Conservation (phyloP, 306 rosid genomes). For the Hippophae tibetana region DNA sequence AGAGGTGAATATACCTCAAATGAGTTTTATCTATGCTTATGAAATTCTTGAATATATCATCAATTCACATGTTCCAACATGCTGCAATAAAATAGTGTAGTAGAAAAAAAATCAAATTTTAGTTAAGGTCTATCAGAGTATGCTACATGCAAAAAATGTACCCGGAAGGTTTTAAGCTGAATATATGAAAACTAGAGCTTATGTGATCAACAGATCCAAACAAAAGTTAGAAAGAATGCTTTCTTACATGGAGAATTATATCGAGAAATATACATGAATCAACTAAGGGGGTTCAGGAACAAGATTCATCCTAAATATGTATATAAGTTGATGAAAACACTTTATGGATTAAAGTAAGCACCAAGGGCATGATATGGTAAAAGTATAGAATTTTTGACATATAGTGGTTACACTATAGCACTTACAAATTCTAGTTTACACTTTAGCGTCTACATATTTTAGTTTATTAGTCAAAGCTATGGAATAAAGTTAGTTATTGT, state of each 20-base stretch:
- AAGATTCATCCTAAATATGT: not conserved
- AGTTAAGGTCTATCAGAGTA: not conserved
- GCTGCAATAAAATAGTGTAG: no score
- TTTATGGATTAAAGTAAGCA: not conserved
- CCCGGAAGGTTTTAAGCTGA: not conserved
- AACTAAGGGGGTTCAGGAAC: not conserved
- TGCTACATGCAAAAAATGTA: not conserved
- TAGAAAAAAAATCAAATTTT: not conserved
- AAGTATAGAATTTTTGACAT: no score
- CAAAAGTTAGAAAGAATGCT: not conserved
- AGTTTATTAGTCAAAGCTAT: no score
- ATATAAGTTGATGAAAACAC: not conserved
- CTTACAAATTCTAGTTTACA: no score
- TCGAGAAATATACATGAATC: not conserved
- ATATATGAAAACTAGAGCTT: not conserved
- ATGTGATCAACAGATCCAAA: not conserved
- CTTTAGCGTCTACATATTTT: no score
- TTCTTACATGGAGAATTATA: not conserved
- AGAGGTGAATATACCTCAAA: no score
- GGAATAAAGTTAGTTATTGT: no score
- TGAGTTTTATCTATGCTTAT: no score
- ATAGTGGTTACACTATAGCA: no score
- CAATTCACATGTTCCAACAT: no score
- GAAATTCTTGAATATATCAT: no score
- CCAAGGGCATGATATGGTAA: not conserved